Evolutionary conservation across 2,329 filamentous ascomycete species (phyloP).

Genomic region (Waltergamsia citrina): DNA sequence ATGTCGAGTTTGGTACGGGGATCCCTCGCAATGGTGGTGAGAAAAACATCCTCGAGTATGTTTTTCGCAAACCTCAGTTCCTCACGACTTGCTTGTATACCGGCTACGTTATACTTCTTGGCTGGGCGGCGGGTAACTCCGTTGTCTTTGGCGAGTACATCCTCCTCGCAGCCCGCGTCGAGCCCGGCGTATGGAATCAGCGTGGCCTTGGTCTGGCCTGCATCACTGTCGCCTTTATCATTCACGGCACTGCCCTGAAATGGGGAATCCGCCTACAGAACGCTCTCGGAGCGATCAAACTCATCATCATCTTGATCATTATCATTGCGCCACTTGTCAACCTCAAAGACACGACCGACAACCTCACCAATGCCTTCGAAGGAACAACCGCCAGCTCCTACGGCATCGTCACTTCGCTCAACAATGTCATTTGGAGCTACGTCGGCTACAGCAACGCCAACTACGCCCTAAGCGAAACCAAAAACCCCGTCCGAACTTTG

Average conservation of each 20-base stretch:
- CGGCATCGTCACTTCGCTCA: constrained; percentile 58
- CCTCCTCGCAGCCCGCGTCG: constrained; percentile 51
- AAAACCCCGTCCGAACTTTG: constrained; percentile 54
- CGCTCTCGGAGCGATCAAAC: constrained; percentile 54
- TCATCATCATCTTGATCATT: constrained; percentile 56
- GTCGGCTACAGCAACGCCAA: constrained; percentile 62
- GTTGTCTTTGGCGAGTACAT: constrained; percentile 65
- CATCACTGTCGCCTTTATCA: constrained; percentile 53
- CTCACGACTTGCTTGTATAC: constrained; percentile 51
- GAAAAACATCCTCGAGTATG: constrained; percentile 59
- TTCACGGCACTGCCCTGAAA: constrained; percentile 54
- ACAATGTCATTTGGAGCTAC: constrained; percentile 65
- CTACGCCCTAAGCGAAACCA: constrained; percentile 56
- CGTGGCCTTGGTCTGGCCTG: constrained; percentile 57
- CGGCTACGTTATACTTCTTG: constrained; percentile 52
- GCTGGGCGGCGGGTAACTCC: constrained; percentile 57
- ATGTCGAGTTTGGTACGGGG: constrained; percentile 56
- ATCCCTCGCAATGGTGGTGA: constrained; percentile 56
- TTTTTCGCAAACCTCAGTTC: constrained; percentile 51
- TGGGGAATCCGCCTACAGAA: constrained; percentile 63
- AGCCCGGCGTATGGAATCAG: constrained; percentile 58
- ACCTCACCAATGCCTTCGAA: constrained; percentile 54
- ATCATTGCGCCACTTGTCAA: constrained; percentile 53
- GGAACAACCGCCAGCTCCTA: constrained; percentile 59
- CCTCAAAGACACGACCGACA: constrained; percentile 47